Evolutionary conservation across 371 early-diverging fungal genomes (phyloP).

Genomic region (Mortierella sp.): DNA sequence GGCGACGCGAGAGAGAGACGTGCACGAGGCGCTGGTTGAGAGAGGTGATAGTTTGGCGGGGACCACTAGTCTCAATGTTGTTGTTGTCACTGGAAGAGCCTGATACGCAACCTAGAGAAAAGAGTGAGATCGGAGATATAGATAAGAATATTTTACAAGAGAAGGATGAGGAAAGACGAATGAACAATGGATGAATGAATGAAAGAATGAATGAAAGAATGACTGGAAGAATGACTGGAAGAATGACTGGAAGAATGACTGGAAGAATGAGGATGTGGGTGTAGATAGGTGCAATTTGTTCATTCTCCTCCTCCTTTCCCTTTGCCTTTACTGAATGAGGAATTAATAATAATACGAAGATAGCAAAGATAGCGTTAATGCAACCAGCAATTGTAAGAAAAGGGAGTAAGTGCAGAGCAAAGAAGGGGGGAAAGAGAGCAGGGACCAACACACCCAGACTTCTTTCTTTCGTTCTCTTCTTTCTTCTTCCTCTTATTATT

Average conservation of each 20-base stretch:
- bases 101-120: too few relatives aligned
- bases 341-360: not conserved
- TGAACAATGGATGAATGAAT: not conserved
- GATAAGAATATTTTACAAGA: too few relatives aligned
- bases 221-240: not conserved
- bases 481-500: too few relatives aligned
- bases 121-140: too few relatives aligned
- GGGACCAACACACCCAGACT: not conserved
- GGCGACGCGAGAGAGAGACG: not conserved
- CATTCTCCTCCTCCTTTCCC: too few relatives aligned
- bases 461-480: not conserved
- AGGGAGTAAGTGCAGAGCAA: slow-evolving; percentile 1
- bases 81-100: too few relatives aligned
- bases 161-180: not conserved
- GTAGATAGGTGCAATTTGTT: too few relatives aligned
- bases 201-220: not conserved
- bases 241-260: not conserved
- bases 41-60: not conserved
- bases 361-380: slow-evolving; percentile 1
- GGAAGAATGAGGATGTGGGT: not conserved
- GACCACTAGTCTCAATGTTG: not conserved
- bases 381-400: not conserved
- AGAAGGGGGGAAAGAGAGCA: not conserved
- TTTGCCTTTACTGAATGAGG: not conserved
- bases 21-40: not conserved